A percentile compares a stretch with the other conserved stretches of the same genome.
Evolutionary conservation across 78 protist genomes (phyloP).

Genomic region (Cyanophora paradoxa): DNA sequence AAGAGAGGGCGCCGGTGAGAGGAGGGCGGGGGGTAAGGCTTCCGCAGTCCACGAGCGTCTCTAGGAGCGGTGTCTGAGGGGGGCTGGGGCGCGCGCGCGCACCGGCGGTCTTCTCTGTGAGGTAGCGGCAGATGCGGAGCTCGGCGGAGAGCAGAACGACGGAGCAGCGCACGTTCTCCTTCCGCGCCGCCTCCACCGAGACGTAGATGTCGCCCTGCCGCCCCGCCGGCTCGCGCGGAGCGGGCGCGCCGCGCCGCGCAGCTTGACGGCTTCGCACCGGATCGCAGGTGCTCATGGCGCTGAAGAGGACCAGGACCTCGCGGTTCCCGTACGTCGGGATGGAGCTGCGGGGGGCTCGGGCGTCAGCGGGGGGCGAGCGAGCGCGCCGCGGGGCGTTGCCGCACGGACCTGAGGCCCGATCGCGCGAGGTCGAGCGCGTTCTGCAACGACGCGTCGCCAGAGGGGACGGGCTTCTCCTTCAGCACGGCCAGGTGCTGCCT

Average conservation of each 20-base stretch:
- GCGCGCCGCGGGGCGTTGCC: not conserved
- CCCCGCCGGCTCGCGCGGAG: slow-evolving; percentile 25
- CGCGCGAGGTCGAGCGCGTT: slow-evolving; percentile 59
- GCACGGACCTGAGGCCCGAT: slow-evolving; percentile 23
- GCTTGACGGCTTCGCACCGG: too few relatives aligned
- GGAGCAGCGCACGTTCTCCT: slow-evolving; percentile 38
- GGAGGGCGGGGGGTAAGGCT: too few relatives aligned
- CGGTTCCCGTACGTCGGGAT: slow-evolving; percentile 59
- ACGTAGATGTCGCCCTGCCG: too few relatives aligned
- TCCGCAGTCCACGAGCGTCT: too few relatives aligned
- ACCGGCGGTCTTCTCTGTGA: slow-evolving; percentile 55
- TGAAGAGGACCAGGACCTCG: slow-evolving; percentile 43
- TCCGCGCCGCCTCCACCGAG: too few relatives aligned
- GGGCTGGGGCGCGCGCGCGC: too few relatives aligned
- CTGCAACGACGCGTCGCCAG: slow-evolving; percentile 73
- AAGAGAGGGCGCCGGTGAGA: too few relatives aligned
- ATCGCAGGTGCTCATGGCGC: slow-evolving; percentile 32
- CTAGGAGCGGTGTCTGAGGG: too few relatives aligned
- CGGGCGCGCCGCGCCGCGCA: slow-evolving; percentile 44
- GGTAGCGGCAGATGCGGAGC: slow-evolving; percentile 28
- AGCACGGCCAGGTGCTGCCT: slow-evolving; percentile 28
- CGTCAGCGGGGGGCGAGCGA: too few relatives aligned
- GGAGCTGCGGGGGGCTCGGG: not conserved
- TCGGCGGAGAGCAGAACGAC: slow-evolving; percentile 57
- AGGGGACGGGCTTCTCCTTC: slow-evolving; percentile 23